Base-by-base conservation (phyloP, 805 yeast species). In the Yarrowia keelungensis region DNA sequence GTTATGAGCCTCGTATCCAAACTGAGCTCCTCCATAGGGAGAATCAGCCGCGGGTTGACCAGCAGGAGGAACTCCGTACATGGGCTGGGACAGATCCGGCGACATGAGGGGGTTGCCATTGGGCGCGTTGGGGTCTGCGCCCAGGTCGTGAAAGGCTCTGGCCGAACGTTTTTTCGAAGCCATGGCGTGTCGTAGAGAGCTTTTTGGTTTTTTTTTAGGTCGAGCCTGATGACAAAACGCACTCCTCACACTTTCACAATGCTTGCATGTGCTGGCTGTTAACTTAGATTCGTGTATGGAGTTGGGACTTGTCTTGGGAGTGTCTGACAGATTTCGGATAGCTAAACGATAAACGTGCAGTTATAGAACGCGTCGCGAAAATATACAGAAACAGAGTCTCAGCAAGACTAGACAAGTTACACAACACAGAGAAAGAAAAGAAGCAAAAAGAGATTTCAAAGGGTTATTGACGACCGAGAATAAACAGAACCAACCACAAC, bases 11-110 rank as follows among this genome's bases (percentile, higher is more conserved):
- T 62, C 92, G 78, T 95, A 95, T 90, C 99, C 99, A 32, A 98
- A 92, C 81, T 87, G 85, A 79, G 95, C 99, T 79, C 99, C 99
- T 72, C 85, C 89, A 78, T 95, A 95, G 3, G 97, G 88, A 71
- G 92, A 90, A 71, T 86, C 82, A 66, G 86, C 36, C 2, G 54
- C 56, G n/a, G 90, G 14, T 3, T 51, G 56, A 9, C n/a, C n/a
- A 10, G 14, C 15, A 16, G 56, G 56, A 36, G 56, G 42, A 15
- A 82, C 82, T 73, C 88, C 85, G 82, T 89, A 92, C n/a, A 92
- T 97, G 68, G 91, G 91, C 79, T 97, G 89, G 12, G 47, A n/a
- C 11, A 42, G 47, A 38, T 56, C 43, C 14, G 62, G 46, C 3
- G 62, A 26, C 62, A 56, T 9, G 14, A 39, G 38, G 11, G 62